Conservation (phyloP, 2,329 filamentous ascomycete species). For the Fusarium paranaense region DNA sequence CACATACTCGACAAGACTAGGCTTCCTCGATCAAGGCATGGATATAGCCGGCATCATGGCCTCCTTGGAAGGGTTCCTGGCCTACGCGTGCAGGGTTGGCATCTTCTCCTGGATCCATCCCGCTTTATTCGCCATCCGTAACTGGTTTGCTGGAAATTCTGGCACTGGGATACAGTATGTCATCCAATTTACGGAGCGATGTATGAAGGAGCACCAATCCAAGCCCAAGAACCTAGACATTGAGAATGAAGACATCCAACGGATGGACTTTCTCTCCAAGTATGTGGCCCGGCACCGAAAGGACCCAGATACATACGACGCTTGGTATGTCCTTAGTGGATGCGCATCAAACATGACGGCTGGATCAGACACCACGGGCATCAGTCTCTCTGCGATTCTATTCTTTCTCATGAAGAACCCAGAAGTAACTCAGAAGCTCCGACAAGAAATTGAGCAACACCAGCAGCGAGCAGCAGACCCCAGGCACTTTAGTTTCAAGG, state of each 20-base stretch:
- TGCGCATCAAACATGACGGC: slow-evolving; percentile 25
- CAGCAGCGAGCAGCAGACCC: neutral
- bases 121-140: neutral
- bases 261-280: neutral
- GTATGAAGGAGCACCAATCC: neutral
- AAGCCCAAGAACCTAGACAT: neutral
- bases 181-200: neutral
- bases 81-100: neutral
- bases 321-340: slow-evolving; percentile 11
- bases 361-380: slow-evolving; percentile 21
- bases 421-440: neutral
- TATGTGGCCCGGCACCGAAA: neutral
- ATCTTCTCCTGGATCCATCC: neutral
- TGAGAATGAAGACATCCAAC: neutral
- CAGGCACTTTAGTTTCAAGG: slow-evolving; percentile 8
- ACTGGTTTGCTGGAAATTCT: neutral
- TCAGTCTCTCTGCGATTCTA: slow-evolving; percentile 22
- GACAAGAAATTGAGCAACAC: neutral
- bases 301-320: neutral
- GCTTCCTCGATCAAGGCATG: slow-evolving; percentile 58
- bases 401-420: slow-evolving; percentile 19
- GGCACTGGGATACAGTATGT: neutral
- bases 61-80: neutral
- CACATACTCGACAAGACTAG: slow-evolving; percentile 53
- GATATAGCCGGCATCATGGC: slow-evolving; percentile 58